Base-by-base conservation (phyloP, 768 basidiomycete species). In the Porphyrellus cyaneotinctus region DNA sequence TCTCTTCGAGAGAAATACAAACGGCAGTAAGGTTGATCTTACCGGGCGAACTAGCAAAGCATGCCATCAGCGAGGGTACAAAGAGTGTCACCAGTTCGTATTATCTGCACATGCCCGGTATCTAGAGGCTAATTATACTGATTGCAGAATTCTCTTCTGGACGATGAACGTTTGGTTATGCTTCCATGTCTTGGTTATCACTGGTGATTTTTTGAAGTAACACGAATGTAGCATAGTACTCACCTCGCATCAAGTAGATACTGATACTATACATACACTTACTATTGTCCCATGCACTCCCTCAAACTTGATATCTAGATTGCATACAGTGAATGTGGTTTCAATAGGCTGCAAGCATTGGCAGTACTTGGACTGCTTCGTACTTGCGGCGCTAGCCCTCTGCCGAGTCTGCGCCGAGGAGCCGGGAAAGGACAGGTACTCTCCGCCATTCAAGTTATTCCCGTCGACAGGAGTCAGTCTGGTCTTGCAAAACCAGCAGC, bases 31-130 rank as follows among this genome's bases (percentile, higher is more conserved):
- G 85, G 54, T 74, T 85, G 52, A 85, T 87, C 71, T 76, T 87
- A 32, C 84, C 85, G 14, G 85, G 84, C 58, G 84, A 85, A 67
- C 75, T 87, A 26, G 81, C 83, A 52, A 87, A 87, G 73, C 85
- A 87, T 66, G 85, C 85, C 57, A 85, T 87, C 68, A 85, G 83
- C 31, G 85, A 87, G 70, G 85, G 85, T 54, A 87, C 83, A 20
- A 83, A 83, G 73, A 78, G 75, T 39, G 81, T 83, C 32, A 83
- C 82, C 18, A 67, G 66, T 67, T n/a, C 18, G 63, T 67, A n/a
- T 53, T 14, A 3, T 50, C 31, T 32, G 3, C 3, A 20, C 4
- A 42, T 35, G 9, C 13, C 6, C 35, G 5, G 1, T 12, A 17
- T 2, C 22, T 22, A 5, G 10, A 43, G 15, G 20, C 52, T 64